These are phyloP conservation scores for Zarea fungicola DNA, from an alignment of 2,329 filamentous ascomycete genomes.

Conservation along the genomic window DNA sequence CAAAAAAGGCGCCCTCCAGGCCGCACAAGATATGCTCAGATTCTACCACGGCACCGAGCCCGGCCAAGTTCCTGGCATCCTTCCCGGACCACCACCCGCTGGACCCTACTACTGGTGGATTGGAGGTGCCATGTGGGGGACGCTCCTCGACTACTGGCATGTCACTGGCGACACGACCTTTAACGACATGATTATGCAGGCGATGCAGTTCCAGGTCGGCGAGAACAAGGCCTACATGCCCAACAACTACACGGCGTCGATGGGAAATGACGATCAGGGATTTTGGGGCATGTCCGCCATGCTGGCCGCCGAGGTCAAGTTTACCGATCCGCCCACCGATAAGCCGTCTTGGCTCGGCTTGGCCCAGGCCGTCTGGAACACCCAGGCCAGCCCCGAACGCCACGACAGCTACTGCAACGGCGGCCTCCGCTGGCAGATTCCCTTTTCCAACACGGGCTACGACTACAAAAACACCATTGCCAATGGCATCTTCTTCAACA, in stretches of 20 bases:
- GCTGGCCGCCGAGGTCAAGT: conserved; percentile 52
- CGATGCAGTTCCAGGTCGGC: conserved; percentile 49
- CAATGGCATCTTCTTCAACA: conserved; percentile 59
- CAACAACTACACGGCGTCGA: conserved; percentile 43
- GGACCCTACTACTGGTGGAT: conserved; percentile 64
- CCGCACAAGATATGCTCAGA: conserved; percentile 40
- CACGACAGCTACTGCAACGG: conserved; percentile 51
- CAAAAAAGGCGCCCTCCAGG: conserved; percentile 31
- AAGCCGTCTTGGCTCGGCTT: conserved; percentile 51
- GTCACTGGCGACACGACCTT: conserved; percentile 55
- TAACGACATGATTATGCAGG: conserved; percentile 48
- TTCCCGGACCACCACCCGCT: conserved; percentile 41
- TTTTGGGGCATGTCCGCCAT: conserved; percentile 65
- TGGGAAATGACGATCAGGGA: conserved; percentile 61
- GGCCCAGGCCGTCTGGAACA: conserved; percentile 60
- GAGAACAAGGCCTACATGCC: conserved; percentile 52
- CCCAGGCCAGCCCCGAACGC: conserved; percentile 49
- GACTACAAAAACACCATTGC: conserved; percentile 66
- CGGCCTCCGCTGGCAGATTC: conserved; percentile 75
- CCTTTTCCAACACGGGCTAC: conserved; percentile 67
- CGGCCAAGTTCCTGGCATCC: conserved; percentile 41
- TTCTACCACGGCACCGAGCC: conserved; percentile 43
- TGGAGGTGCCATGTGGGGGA: conserved; percentile 56
- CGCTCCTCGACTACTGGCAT: conserved; percentile 60
- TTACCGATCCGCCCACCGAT: conserved; percentile 47